These are phyloP conservation scores for Fusarium temperatum DNA, from an alignment of 2,329 filamentous ascomycete species.

Conservation along the genomic window DNA sequence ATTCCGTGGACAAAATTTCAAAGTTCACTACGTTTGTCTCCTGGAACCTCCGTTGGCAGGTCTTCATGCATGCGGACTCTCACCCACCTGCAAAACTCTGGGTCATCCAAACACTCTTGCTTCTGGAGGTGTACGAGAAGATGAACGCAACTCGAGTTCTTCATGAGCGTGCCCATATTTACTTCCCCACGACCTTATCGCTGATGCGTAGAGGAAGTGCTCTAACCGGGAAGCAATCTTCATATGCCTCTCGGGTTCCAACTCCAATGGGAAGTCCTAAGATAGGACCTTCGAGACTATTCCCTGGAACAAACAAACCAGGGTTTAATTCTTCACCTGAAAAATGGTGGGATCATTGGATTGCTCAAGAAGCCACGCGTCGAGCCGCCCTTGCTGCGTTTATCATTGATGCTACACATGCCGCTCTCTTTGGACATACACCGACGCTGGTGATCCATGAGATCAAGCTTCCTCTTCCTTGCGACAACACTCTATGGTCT, in stretches of 20 bases:
- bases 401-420: constrained; percentile 42
- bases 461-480: constrained; percentile 43
- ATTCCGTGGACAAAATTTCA: constrained; percentile 38
- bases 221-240: constrained; percentile 41
- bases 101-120: constrained; percentile 42
- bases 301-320: constrained; percentile 15
- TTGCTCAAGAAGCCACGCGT: constrained; percentile 43
- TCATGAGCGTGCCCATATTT: constrained; percentile 44
- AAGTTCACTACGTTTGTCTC: constrained; percentile 44
- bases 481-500: constrained; percentile 43
- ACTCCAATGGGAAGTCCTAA: constrained; percentile 38
- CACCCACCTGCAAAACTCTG: constrained; percentile 42
- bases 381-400: constrained; percentile 42
- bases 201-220: constrained; percentile 43
- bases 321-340: constrained; percentile 38
- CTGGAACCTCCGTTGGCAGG: constrained; percentile 43
- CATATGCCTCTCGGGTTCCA: constrained; percentile 38
- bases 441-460: constrained; percentile 43
- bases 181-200: constrained; percentile 41
- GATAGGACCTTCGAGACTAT: constrained; percentile 22
- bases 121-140: constrained; percentile 42
- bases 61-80: constrained; percentile 44
- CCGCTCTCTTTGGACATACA: constrained; percentile 43
- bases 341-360: constrained; percentile 45
- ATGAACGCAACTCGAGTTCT: constrained; percentile 42